Evolutionary conservation across 352 stramenopile species (phyloP).

Genomic region (Globisporangium alternatum): DNA sequence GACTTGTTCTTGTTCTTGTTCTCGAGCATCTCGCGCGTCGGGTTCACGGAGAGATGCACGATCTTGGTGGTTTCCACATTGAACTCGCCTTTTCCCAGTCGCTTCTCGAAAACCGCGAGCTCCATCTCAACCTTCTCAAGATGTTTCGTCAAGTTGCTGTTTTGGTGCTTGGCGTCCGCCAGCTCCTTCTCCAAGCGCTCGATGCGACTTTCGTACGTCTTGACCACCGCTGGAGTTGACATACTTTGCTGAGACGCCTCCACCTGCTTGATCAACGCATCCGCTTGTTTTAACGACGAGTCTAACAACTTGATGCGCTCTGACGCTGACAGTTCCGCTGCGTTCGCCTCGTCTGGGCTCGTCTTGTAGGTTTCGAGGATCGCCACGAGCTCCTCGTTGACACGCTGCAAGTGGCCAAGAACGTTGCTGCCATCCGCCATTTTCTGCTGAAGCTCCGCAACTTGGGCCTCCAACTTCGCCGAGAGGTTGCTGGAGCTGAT

Average conservation of each 20-base stretch:
- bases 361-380: slow-evolving; percentile 67
- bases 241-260: slow-evolving; percentile 26
- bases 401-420: slow-evolving; percentile 39
- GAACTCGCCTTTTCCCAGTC: slow-evolving; percentile 70
- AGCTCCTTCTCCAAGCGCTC: slow-evolving; percentile 47
- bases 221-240: slow-evolving; percentile 35
- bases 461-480: slow-evolving; percentile 44
- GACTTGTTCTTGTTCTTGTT: slow-evolving; percentile 35
- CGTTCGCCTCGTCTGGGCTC: slow-evolving; percentile 34
- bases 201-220: slow-evolving; percentile 51
- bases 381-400: slow-evolving; percentile 59
- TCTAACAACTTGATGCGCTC: slow-evolving; percentile 44
- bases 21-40: slow-evolving; percentile 64
- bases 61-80: slow-evolving; percentile 85
- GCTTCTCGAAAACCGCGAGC: slow-evolving; percentile 63
- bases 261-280: slow-evolving; percentile 32
- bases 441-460: slow-evolving; percentile 43
- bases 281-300: slow-evolving; percentile 41
- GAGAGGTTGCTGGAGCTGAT: slow-evolving; percentile 42
- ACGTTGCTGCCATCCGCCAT: slow-evolving; percentile 35
- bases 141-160: slow-evolving; percentile 46
- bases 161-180: slow-evolving; percentile 37
- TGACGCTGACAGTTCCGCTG: slow-evolving; percentile 22
- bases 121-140: slow-evolving; percentile 68
- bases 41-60: slow-evolving; percentile 83